phyloP scores from a whole-genome alignment of 2,329 filamentous ascomycete genomes.

The Tetracladium maxilliforme region DNA sequence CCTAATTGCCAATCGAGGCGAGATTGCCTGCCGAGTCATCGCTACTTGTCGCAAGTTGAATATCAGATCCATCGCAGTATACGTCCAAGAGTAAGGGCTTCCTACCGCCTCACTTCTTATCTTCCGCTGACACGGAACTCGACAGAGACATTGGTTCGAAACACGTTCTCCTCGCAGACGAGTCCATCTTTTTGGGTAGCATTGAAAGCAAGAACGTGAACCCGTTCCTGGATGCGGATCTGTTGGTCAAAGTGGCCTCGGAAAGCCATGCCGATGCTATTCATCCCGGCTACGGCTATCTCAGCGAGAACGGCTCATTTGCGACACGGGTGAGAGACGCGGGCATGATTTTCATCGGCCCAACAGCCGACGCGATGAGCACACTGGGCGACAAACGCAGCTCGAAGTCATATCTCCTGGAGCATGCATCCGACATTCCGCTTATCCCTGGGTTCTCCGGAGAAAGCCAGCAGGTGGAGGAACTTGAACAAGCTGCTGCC shows the following conservation, averaged over 20 bases:
- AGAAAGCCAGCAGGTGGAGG: conserved; percentile 42
- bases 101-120: no score
- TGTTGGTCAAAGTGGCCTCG: conserved; percentile 52
- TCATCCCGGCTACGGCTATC: conserved; percentile 58
- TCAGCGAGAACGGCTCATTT: conserved; percentile 57
- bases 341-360: conserved; percentile 55
- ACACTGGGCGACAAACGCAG: conserved; percentile 26
- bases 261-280: conserved; percentile 50
- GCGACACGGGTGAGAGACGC: conserved; percentile 53
- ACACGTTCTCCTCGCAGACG: conserved; percentile 54
- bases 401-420: conserved; percentile 49
- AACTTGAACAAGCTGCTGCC: conserved; percentile 34
- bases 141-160: conserved; percentile 53
- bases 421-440: conserved; percentile 46
- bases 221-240: conserved; percentile 54
- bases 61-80: conserved; percentile 55
- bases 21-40: conserved; percentile 60
- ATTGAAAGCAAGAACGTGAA: conserved; percentile 33
- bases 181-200: conserved; percentile 48
- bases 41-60: conserved; percentile 51
- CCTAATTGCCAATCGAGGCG: conserved; percentile 61
- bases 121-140: no score
- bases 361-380: conserved; percentile 24
- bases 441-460: conserved; percentile 59
- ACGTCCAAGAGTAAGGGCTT: no score